phyloP scores from a whole-genome alignment of 164 flowering plant genomes.

The Nymphaea colorata region DNA sequence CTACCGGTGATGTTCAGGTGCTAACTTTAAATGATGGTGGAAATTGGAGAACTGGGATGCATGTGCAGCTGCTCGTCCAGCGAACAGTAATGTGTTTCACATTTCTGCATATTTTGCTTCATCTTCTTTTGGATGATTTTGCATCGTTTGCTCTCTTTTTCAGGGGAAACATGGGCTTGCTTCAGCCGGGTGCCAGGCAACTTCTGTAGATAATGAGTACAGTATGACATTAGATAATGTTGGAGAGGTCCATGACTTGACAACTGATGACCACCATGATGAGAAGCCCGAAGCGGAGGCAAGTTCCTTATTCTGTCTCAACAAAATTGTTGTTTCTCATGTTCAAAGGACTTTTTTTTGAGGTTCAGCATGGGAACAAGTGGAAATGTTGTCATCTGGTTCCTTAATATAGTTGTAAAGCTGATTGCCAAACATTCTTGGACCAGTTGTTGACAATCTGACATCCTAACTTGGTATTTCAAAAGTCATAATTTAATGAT shows the following conservation, averaged over 20 bases:
- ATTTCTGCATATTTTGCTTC: slow-evolving; percentile 1
- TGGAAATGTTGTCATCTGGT: too few species aligned
- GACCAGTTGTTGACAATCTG: too few species aligned
- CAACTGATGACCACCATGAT: slow-evolving; percentile 32
- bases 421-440: too few species aligned
- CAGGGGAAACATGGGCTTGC: slow-evolving; percentile 40
- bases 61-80: slow-evolving; percentile 57
- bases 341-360: neutral
- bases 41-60: slow-evolving; percentile 89
- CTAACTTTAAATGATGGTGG: slow-evolving; percentile 54
- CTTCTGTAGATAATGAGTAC: slow-evolving; percentile 31
- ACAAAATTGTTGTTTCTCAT: neutral
- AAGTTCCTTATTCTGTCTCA: slow-evolving; percentile 1
- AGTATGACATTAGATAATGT: slow-evolving; percentile 18
- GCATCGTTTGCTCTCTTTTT: neutral
- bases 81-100: slow-evolving; percentile 27
- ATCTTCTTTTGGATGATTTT: too few species aligned
- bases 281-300: slow-evolving; percentile 55
- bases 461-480: too few species aligned
- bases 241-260: slow-evolving; percentile 28
- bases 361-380: neutral
- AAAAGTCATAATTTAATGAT: too few species aligned
- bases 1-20: slow-evolving; percentile 33
- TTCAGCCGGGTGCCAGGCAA: slow-evolving; percentile 31
- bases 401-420: too few species aligned